These are phyloP conservation scores for Pichia sp. DNA, from an alignment of 1,139 yeast genomes.

Conservation along the genomic window DNA sequence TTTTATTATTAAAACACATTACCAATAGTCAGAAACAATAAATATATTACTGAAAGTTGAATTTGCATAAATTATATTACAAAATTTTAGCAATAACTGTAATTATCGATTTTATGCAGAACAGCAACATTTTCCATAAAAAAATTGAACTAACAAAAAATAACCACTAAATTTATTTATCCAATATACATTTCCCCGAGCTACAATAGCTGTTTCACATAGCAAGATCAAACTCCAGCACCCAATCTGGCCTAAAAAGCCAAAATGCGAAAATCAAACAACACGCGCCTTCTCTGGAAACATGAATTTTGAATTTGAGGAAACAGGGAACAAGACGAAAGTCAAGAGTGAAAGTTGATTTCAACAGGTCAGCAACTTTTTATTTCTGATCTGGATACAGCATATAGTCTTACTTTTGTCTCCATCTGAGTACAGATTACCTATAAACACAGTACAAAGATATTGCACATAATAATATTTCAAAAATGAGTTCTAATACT, in stretches of 20 bases:
- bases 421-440: background rate
- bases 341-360: background rate
- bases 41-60: too few relatives aligned
- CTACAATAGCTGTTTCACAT: too few relatives aligned
- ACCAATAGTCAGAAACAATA: too few relatives aligned
- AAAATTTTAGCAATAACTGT: too few relatives aligned
- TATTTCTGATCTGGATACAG: background rate
- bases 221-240: too few relatives aligned
- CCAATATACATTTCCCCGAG: too few relatives aligned
- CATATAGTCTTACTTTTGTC: background rate
- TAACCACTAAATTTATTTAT: too few relatives aligned
- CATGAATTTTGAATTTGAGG: conserved; percentile 1
- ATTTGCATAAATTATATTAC: too few relatives aligned
- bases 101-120: too few relatives aligned
- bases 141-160: too few relatives aligned
- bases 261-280: background rate
- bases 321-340: background rate
- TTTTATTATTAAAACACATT: too few relatives aligned
- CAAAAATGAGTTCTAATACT: conserved; percentile 49
- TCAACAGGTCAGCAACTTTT: background rate
- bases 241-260: background rate
- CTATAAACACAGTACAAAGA: background rate
- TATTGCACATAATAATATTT: background rate
- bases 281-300: conserved; percentile 2
- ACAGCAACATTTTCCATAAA: too few relatives aligned